Conservation (phyloP, 2,329 filamentous ascomycete genomes). For the Botryosphaeria agaves region DNA sequence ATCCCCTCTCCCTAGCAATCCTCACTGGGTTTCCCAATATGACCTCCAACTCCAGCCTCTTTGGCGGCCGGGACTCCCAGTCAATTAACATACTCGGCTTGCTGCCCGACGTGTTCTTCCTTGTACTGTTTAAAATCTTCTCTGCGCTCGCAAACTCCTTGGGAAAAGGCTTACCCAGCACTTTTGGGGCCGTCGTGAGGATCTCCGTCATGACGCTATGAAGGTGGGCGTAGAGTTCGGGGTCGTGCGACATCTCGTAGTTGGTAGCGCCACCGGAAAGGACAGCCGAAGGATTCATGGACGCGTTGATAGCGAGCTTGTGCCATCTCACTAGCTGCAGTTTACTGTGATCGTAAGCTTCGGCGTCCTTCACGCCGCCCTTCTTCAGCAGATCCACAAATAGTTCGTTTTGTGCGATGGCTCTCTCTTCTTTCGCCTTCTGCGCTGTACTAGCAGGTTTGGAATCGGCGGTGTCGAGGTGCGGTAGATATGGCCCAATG, state of each 20-base stretch:
- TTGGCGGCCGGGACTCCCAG: slow-evolving; percentile 48
- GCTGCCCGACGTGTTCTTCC: slow-evolving; percentile 42
- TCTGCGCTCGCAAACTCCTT: slow-evolving; percentile 43
- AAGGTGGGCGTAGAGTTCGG: slow-evolving; percentile 44
- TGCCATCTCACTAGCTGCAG: slow-evolving; percentile 59
- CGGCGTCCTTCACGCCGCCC: slow-evolving; percentile 49
- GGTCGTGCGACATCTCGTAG: slow-evolving; percentile 45
- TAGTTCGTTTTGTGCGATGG: slow-evolving; percentile 20
- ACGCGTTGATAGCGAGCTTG: slow-evolving; percentile 60
- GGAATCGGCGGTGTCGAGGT: slow-evolving; percentile 13
- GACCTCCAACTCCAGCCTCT: slow-evolving; percentile 53
- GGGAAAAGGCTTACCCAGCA: slow-evolving; percentile 45
- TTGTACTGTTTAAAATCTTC: slow-evolving; percentile 43
- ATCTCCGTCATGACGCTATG: slow-evolving; percentile 54
- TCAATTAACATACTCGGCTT: slow-evolving; percentile 49
- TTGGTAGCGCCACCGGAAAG: slow-evolving; percentile 48
- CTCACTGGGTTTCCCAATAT: slow-evolving; percentile 54
- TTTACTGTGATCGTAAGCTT: slow-evolving; percentile 44
- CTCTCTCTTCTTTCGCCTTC: slow-evolving; percentile 17
- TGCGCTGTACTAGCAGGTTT: no score
- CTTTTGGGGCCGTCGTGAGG: slow-evolving; percentile 41
- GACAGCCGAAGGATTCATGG: slow-evolving; percentile 57
- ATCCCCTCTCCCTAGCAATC: slow-evolving; percentile 43
- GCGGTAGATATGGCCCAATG: slow-evolving; percentile 45
- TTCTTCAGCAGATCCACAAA: slow-evolving; percentile 38